Conservation (phyloP, 2,329 filamentous ascomycete genomes). For the Emergomyces pasteurianus region DNA sequence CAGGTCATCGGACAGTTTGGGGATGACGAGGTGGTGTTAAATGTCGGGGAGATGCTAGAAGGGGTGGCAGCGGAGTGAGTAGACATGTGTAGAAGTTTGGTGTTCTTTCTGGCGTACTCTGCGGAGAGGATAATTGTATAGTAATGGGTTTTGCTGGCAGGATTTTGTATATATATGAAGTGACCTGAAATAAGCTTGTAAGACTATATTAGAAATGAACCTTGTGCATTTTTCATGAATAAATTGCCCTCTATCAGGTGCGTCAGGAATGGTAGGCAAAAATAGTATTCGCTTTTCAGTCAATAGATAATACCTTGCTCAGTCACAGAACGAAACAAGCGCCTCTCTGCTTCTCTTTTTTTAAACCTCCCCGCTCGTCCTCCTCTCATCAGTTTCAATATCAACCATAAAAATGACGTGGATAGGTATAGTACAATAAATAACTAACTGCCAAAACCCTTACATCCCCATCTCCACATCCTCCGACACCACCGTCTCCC, state of each 20-base stretch:
- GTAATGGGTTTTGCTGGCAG: neutral
- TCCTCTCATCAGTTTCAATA: neutral
- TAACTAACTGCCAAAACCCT: neutral
- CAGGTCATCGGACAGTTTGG: conserved; percentile 39
- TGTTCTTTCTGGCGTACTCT: neutral
- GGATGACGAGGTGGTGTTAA: conserved; percentile 32
- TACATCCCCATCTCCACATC: conserved; percentile 13
- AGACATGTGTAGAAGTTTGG: no score
- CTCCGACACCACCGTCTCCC: conserved; percentile 13
- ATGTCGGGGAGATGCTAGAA: conserved; percentile 27
- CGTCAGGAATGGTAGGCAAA: neutral
- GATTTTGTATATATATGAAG: neutral
- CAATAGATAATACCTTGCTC: neutral
- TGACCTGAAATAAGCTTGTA: neutral
- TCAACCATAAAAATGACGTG: neutral
- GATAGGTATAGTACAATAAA: neutral
- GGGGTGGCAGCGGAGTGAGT: neutral
- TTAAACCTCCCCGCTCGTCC: neutral
- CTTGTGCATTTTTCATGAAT: neutral
- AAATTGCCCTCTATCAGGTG: neutral
- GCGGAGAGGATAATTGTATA: neutral
- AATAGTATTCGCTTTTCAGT: neutral
- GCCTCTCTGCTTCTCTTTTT: neutral
- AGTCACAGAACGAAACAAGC: neutral
- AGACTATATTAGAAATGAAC: neutral